Conservation (phyloP, 176 grass and related monocot species). For the Oryza meridionalis region DNA sequence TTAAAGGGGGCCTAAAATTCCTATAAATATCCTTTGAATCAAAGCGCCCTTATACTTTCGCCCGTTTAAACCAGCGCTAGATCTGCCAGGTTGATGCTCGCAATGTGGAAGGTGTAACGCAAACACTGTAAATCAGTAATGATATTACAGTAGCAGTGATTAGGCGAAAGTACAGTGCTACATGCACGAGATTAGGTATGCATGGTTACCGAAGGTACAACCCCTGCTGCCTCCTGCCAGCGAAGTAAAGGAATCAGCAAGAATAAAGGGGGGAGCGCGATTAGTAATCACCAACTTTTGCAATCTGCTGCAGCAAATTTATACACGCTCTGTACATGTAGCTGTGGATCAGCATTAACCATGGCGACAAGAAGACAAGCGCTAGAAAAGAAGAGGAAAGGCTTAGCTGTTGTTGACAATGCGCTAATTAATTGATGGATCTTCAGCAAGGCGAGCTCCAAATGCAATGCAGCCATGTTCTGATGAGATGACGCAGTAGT, state of each 20-base stretch:
- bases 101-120: not conserved
- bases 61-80: not conserved
- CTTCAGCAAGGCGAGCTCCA: not conserved
- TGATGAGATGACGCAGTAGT: not conserved
- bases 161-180: not conserved
- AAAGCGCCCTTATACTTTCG: no score
- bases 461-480: not conserved
- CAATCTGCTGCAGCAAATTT: conserved; percentile 35
- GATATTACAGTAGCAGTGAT: not conserved
- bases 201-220: conserved; percentile 17
- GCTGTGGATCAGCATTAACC: conserved; percentile 38
- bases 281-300: conserved; percentile 27
- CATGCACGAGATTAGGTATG: not conserved
- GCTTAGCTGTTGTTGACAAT: not conserved
- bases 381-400: conserved; percentile 1
- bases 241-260: conserved; percentile 32
- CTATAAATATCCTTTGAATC: no score
- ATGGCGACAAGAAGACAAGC: conserved; percentile 30
- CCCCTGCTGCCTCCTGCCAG: not conserved
- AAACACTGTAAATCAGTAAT: not conserved
- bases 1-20: no score
- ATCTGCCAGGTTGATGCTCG: not conserved
- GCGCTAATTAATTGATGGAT: not conserved
- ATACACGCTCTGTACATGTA: conserved; percentile 29
- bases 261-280: conserved; percentile 31